Evolutionary conservation across 169 alveolate species (phyloP).

Genomic region (Cryptosporidium viatorum): DNA sequence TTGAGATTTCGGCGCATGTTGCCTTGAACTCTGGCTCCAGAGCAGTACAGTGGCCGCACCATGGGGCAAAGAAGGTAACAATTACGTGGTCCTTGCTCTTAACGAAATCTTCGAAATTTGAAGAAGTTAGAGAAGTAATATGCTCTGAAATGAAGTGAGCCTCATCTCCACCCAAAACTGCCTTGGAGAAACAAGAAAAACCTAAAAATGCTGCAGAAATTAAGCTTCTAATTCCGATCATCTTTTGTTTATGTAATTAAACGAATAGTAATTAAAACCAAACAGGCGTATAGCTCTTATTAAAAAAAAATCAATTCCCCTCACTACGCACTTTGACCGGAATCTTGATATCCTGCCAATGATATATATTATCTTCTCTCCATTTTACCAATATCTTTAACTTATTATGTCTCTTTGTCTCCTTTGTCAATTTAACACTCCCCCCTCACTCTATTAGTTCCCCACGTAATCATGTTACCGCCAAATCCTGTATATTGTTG

Average conservation of each 20-base stretch:
- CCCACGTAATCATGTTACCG: slow-evolving; percentile 19
- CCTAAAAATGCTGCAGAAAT: slow-evolving; percentile 37
- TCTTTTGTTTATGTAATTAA: slow-evolving; percentile 3
- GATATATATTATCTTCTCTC: not conserved
- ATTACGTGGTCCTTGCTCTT: slow-evolving; percentile 82
- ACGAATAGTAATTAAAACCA: not conserved
- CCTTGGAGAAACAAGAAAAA: slow-evolving; percentile 16
- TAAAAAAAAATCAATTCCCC: not conserved
- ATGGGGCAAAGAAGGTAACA: slow-evolving; percentile 94
- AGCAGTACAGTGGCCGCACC: slow-evolving; percentile 94
- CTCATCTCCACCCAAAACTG: slow-evolving; percentile 41
- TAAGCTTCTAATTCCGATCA: slow-evolving; percentile 42
- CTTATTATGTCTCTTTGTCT: slow-evolving; percentile 55
- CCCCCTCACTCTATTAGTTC: slow-evolving; percentile 36
- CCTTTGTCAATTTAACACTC: not conserved
- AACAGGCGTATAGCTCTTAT: not conserved
- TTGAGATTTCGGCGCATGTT: slow-evolving; percentile 84
- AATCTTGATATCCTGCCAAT: not conserved
- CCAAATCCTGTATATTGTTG: slow-evolving; percentile 13
- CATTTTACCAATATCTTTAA: not conserved
- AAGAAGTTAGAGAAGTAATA: slow-evolving; percentile 79
- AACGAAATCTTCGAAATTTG: slow-evolving; percentile 87
- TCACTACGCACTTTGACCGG: not conserved
- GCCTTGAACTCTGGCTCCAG: slow-evolving; percentile 92
- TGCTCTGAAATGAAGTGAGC: slow-evolving; percentile 73